These are phyloP conservation scores for Erigeron canadensis DNA, from an alignment of 129 eudicot genomes.

Conservation along the genomic window DNA sequence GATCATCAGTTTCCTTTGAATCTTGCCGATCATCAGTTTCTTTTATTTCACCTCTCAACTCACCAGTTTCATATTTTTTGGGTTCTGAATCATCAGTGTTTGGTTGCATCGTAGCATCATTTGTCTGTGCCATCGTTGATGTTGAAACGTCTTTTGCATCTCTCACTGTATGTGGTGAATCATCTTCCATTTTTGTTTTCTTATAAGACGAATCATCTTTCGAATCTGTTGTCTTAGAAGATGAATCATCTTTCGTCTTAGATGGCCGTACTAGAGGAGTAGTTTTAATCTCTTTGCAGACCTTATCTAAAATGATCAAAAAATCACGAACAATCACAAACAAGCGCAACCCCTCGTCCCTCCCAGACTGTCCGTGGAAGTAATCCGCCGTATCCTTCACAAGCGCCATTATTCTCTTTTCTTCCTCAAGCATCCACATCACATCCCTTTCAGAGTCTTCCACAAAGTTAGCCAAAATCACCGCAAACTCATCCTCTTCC, in stretches of 20 bases:
- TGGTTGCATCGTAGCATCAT: background rate
- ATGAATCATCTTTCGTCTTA: slow-evolving; percentile 21
- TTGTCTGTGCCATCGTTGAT: background rate
- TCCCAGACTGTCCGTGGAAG: slow-evolving; percentile 82
- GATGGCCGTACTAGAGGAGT: slow-evolving; percentile 39
- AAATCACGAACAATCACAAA: slow-evolving; percentile 89
- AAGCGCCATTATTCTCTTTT: slow-evolving; percentile 76
- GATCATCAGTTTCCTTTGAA: background rate
- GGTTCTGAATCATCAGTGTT: background rate
- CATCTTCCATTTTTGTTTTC: slow-evolving; percentile 29
- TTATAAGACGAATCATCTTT: slow-evolving; percentile 10
- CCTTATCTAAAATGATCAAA: slow-evolving; percentile 65
- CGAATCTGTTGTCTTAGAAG: background rate
- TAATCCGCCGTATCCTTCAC: slow-evolving; percentile 87
- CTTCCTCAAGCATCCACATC: slow-evolving; percentile 73
- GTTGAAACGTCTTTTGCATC: slow-evolving; percentile 9
- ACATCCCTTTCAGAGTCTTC: slow-evolving; percentile 76
- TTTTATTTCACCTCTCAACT: too few species aligned
- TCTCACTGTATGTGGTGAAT: background rate
- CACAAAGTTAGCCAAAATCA: slow-evolving; percentile 56
- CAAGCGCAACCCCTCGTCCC: slow-evolving; percentile 86
- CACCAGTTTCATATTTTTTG: background rate
- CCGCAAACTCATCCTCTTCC: slow-evolving; percentile 50
- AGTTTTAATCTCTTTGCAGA: slow-evolving; percentile 69
- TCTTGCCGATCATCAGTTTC: slow-evolving; percentile 3